Conservation (phyloP, 805 yeast species). For the Suhomyces canberraensis region DNA sequence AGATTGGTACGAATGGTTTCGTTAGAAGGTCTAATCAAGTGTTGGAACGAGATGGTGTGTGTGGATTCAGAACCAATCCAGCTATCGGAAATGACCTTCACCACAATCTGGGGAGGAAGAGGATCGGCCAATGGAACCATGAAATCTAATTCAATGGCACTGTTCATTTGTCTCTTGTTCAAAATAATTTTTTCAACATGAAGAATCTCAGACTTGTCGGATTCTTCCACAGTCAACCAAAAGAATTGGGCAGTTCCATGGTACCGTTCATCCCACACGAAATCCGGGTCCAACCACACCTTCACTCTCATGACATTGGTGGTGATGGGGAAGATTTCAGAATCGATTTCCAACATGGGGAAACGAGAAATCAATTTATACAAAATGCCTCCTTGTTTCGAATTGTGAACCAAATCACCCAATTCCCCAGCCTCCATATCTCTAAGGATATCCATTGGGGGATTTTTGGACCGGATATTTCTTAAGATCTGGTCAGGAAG, state of each 20-base stretch:
- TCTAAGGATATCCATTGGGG: conserved; percentile 67
- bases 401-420: conserved; percentile 87
- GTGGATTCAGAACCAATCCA: conserved; percentile 87
- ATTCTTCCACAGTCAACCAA: conserved; percentile 91
- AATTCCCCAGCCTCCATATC: conserved; percentile 73
- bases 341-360: conserved; percentile 71
- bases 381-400: conserved; percentile 63
- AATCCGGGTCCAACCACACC: conserved; percentile 66
- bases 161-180: conserved; percentile 51
- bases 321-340: conserved; percentile 87
- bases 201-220: conserved; percentile 65
- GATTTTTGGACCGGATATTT: conserved; percentile 59
- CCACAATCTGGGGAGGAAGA: conserved; percentile 81
- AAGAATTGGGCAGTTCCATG: conserved; percentile 86
- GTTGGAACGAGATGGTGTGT: conserved; percentile 82
- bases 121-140: conserved; percentile 91
- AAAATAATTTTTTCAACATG: conserved; percentile 82
- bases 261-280: conserved; percentile 75
- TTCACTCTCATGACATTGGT: conserved; percentile 81
- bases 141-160: conserved; percentile 74
- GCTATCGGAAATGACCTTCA: conserved; percentile 73
- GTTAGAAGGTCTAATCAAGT: conserved; percentile 81
- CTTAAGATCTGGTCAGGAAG: conserved; percentile 64
- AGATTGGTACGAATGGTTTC: conserved; percentile 83
- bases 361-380: conserved; percentile 62